A percentile compares a stretch with the other conserved stretches of the same genome.
phyloP scores from a whole-genome alignment of 2,329 filamentous ascomycete species.

The Pyrenophora teres region DNA sequence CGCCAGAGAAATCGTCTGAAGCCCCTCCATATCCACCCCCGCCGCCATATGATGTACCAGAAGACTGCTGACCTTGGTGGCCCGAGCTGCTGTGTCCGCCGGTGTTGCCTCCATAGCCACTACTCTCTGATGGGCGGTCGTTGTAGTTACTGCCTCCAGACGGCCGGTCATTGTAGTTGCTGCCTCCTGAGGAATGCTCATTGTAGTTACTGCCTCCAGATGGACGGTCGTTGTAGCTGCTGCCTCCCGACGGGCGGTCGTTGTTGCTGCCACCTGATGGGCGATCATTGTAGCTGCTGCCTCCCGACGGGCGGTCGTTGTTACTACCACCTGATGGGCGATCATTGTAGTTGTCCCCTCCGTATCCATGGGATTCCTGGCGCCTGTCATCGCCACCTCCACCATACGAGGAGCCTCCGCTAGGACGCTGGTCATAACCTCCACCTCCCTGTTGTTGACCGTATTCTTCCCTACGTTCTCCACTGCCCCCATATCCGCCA shows the following conservation, averaged over 20 bases:
- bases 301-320: conserved; percentile 30
- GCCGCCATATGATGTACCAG: conserved; percentile 52
- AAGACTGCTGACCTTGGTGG: conserved; percentile 42
- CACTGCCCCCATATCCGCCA: conserved; percentile 9
- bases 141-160: conserved; percentile 20
- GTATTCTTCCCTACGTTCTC: conserved; percentile 16
- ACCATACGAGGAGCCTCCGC: conserved; percentile 2
- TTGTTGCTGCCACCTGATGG: conserved; percentile 17
- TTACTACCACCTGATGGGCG: background rate
- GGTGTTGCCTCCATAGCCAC: conserved; percentile 17
- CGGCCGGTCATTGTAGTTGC: conserved; percentile 26
- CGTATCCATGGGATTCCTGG: conserved; percentile 20
- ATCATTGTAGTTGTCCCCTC: background rate
- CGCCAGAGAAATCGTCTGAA: conserved; percentile 59
- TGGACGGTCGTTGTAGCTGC: conserved; percentile 27
- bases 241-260: conserved; percentile 28
- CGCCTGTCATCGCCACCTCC: conserved; percentile 23
- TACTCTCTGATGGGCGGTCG: conserved; percentile 16
- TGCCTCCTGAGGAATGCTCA: background rate
- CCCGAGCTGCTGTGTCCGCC: conserved; percentile 29
- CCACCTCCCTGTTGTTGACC: conserved; percentile 16
- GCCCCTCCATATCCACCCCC: conserved; percentile 39
- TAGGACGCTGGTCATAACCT: background rate
- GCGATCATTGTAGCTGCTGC: conserved; percentile 12
- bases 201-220: conserved; percentile 17